A percentile compares a stretch with the other conserved stretches of the same genome.
Conservation (phyloP, 192 early-diverging fungal species). For the Rhizophagus sp. region DNA sequence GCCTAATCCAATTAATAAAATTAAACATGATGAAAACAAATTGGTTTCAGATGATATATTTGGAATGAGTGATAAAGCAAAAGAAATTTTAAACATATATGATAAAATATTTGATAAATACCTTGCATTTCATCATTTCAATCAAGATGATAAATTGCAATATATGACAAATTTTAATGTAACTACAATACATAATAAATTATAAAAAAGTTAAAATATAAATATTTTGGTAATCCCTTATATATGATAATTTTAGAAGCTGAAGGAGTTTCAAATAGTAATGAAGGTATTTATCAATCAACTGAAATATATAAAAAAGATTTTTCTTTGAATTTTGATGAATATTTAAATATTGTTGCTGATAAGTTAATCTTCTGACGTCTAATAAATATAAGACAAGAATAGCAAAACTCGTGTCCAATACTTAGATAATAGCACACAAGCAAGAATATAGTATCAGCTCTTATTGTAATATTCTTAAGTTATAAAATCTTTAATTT, state of each 20-base stretch:
- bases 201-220: not conserved
- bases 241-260: not conserved
- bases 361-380: not conserved
- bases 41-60: not conserved
- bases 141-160: not conserved
- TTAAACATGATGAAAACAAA: not conserved
- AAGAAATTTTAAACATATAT: not conserved
- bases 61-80: not conserved
- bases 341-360: not conserved
- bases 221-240: not conserved
- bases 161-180: not conserved
- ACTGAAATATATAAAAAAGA: not conserved
- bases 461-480: not conserved
- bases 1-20: not conserved
- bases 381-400: not conserved
- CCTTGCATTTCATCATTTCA: not conserved
- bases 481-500: not conserved
- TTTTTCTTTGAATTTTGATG: not conserved
- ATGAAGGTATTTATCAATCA: not conserved
- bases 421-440: not conserved
- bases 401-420: not conserved
- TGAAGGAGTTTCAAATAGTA: not conserved
- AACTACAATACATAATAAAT: not conserved
- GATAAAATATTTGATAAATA: conserved; percentile 1
- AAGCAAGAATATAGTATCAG: not conserved